Conservation (phyloP, 139 green algal species). For the Chlorella sorokiniana region DNA sequence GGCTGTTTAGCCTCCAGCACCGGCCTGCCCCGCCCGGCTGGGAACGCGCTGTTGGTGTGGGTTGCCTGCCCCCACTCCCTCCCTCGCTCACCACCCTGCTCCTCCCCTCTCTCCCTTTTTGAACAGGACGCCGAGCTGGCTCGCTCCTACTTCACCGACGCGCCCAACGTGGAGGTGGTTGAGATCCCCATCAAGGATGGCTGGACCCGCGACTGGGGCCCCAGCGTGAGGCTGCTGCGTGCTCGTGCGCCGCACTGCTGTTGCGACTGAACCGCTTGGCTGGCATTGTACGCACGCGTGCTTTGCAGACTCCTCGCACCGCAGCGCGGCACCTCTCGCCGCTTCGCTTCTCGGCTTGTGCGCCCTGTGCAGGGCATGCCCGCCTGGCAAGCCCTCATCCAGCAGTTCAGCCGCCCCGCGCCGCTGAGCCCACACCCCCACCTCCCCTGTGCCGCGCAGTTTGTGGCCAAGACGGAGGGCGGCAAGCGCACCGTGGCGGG, state of each 20-base stretch:
- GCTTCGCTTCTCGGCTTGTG: neutral
- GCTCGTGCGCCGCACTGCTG: no score
- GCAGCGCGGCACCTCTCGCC: no score
- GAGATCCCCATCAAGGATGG: constrained; percentile 61
- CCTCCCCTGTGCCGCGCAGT: neutral
- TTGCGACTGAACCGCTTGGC: no score
- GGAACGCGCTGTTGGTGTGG: no score
- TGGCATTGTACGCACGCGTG: no score
- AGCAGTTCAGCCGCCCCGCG: neutral
- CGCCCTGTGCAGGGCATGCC: neutral
- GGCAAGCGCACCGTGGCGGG: constrained; percentile 59
- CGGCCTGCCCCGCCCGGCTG: no score
- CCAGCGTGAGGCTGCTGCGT: constrained; percentile 35
- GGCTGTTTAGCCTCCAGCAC: no score
- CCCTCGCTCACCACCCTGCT: neutral
- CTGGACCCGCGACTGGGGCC: constrained; percentile 72
- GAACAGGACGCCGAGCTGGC: constrained; percentile 45
- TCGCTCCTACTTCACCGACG: constrained; percentile 23
- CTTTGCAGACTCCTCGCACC: neutral
- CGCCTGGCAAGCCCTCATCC: neutral
- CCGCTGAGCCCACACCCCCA: no score
- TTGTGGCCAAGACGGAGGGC: constrained; percentile 35
- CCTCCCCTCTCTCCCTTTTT: neutral
- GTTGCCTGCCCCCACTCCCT: neutral
- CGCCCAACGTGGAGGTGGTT: constrained; percentile 42